phyloP scores from a whole-genome alignment of 371 early-diverging fungal species.

The Apophysomyces sp. region DNA sequence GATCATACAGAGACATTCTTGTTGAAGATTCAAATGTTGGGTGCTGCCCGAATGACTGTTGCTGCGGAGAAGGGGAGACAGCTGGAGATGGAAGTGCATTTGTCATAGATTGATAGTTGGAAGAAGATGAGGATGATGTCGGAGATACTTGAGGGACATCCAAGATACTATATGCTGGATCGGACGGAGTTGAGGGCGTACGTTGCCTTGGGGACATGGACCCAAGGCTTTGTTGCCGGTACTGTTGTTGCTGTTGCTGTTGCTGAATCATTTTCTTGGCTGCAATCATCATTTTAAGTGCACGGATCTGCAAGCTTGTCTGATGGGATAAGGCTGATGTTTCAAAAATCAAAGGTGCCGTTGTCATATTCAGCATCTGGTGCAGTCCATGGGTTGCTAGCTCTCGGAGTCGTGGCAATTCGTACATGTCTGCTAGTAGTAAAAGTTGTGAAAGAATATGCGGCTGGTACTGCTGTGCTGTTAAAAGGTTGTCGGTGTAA shows the following conservation, averaged over 20 bases:
- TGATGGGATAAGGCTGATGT: constrained; percentile 49
- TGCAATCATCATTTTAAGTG: constrained; percentile 48
- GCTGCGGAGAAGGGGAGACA: constrained; percentile 17
- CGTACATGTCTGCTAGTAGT: constrained; percentile 52
- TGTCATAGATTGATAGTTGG: neutral
- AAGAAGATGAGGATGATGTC: constrained; percentile 14
- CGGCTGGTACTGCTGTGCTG: constrained; percentile 47
- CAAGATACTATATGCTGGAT: constrained; percentile 8
- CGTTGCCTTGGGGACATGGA: constrained; percentile 14
- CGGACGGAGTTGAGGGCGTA: constrained; percentile 25
- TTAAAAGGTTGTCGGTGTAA: constrained; percentile 62
- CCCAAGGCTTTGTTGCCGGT: constrained; percentile 11
- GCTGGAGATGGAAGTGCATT: neutral
- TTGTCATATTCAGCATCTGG: constrained; percentile 53
- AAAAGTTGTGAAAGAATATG: constrained; percentile 58
- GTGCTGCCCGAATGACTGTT: neutral
- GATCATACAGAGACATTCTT: constrained; percentile 15
- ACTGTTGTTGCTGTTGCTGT: constrained; percentile 26
- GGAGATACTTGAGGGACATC: constrained; percentile 9
- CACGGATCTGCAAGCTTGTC: constrained; percentile 52
- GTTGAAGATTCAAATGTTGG: constrained; percentile 5
- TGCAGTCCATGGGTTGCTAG: constrained; percentile 52
- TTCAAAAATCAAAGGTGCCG: constrained; percentile 57
- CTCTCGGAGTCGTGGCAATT: constrained; percentile 48
- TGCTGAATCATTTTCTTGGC: constrained; percentile 43